phyloP scores from a whole-genome alignment of 441 rosid species.

The Manihot esculenta region DNA sequence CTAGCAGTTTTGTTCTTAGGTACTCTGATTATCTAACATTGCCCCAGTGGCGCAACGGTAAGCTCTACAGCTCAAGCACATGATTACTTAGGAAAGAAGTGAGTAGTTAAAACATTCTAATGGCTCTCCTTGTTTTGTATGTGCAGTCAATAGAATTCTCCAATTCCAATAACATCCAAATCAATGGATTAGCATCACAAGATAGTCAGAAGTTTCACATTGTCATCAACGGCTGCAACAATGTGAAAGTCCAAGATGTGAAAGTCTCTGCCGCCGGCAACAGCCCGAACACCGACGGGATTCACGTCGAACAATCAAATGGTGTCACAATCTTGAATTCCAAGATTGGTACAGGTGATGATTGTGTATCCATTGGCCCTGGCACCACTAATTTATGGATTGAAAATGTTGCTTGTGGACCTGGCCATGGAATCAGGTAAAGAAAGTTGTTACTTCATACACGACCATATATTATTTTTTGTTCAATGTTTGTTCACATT shows the following conservation, averaged over 20 bases:
- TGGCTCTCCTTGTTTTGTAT: background rate
- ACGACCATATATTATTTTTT: too few species aligned
- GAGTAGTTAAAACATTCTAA: too few species aligned
- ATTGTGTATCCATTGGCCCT: constrained; percentile 47
- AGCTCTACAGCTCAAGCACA: background rate
- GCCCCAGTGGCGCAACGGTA: constrained; percentile 58
- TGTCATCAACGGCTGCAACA: constrained; percentile 44
- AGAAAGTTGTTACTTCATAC: background rate
- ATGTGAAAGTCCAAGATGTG: constrained; percentile 43
- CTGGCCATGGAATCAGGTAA: constrained; percentile 40
- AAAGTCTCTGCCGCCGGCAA: constrained; percentile 37
- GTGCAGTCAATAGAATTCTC: constrained; percentile 49
- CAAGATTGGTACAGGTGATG: constrained; percentile 45
- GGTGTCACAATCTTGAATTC: constrained; percentile 34
- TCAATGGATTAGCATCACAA: constrained; percentile 54
- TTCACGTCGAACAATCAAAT: constrained; percentile 33
- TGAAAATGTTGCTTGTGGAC: constrained; percentile 35
- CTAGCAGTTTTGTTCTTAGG: too few species aligned
- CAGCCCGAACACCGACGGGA: constrained; percentile 52
- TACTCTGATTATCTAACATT: too few species aligned
- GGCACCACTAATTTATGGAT: constrained; percentile 40
- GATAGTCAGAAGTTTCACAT: constrained; percentile 56
- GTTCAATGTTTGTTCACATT: too few species aligned
- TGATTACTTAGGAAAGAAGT: too few species aligned
- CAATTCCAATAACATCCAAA: constrained; percentile 51